phyloP scores from a whole-genome alignment of 169 alveolate species.

The Plasmodium adleri region DNA sequence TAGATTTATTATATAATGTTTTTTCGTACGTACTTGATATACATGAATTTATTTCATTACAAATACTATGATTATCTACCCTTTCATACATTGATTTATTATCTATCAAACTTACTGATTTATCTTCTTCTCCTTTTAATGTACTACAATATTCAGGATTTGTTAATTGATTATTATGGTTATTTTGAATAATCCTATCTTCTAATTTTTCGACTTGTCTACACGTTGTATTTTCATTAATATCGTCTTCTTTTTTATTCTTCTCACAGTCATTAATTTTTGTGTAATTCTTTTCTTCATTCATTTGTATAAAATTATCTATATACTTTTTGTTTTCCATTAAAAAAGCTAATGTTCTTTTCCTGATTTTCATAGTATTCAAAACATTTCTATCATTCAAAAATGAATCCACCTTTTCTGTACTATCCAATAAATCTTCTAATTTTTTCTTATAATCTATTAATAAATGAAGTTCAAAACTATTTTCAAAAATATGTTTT shows the following conservation, averaged over 20 bases:
- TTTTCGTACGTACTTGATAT: slow-evolving; percentile 49
- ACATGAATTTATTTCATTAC: not conserved
- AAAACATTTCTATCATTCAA: slow-evolving; percentile 20
- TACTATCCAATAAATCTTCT: slow-evolving; percentile 50
- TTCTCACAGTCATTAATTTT: not conserved
- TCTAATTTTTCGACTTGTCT: not conserved
- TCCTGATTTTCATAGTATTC: slow-evolving; percentile 30
- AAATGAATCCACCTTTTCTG: slow-evolving; percentile 42
- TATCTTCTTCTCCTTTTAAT: not conserved
- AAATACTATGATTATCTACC: not conserved
- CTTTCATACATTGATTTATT: not conserved
- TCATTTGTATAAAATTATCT: slow-evolving; percentile 19
- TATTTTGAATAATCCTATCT: not conserved
- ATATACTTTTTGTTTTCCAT: slow-evolving; percentile 49
- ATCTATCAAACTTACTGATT: not conserved
- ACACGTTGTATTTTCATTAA: not conserved
- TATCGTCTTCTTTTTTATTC: not conserved
- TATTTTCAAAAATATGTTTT: slow-evolving; percentile 25
- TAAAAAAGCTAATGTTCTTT: slow-evolving; percentile 30
- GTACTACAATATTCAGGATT: not conserved
- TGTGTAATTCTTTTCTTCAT: not conserved
- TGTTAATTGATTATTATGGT: not conserved
- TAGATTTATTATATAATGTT: slow-evolving; percentile 34
- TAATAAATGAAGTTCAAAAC: slow-evolving; percentile 54
- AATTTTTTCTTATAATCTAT: slow-evolving; percentile 68